Conservation (phyloP, 2,329 filamentous ascomycete species). For the Chrysoporthe austroafricana region DNA sequence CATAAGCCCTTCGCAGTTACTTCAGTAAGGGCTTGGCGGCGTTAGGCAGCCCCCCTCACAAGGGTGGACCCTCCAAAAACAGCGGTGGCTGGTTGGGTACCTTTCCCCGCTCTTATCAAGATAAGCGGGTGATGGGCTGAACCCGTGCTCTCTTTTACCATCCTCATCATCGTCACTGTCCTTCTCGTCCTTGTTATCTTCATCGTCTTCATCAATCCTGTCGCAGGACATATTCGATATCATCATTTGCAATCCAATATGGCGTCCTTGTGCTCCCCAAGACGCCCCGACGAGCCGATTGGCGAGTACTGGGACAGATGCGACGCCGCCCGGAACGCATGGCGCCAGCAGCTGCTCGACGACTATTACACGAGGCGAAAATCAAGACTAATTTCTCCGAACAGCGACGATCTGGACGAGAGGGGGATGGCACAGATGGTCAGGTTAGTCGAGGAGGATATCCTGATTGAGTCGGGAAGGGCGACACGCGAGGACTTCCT, state of each 20-base stretch:
- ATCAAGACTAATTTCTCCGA: not conserved
- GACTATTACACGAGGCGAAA: not conserved
- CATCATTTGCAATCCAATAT: not conserved
- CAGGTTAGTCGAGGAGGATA: not conserved
- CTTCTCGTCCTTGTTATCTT: not conserved
- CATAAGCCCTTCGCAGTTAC: no score
- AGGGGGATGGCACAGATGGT: not conserved
- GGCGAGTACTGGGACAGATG: conserved; percentile 5
- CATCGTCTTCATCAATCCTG: not conserved
- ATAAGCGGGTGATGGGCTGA: no score
- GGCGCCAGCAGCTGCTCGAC: conserved; percentile 11
- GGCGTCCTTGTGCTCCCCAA: not conserved
- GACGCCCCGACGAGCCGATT: not conserved
- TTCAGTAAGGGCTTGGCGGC: no score
- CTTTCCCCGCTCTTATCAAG: no score
- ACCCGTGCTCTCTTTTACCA: no score
- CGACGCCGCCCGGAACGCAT: conserved; percentile 2
- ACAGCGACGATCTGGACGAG: conserved; percentile 1
- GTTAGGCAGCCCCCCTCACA: no score
- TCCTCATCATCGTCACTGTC: no score
- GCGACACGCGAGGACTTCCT: conserved; percentile 9
- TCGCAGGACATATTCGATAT: not conserved
- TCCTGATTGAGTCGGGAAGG: conserved; percentile 1
- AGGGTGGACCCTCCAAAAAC: no score
- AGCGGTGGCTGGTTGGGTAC: no score